A percentile compares a stretch with the other conserved stretches of the same genome.
Evolutionary conservation across 345 rosid genomes (phyloP).

Genomic region (Gossypium mustelinum): DNA sequence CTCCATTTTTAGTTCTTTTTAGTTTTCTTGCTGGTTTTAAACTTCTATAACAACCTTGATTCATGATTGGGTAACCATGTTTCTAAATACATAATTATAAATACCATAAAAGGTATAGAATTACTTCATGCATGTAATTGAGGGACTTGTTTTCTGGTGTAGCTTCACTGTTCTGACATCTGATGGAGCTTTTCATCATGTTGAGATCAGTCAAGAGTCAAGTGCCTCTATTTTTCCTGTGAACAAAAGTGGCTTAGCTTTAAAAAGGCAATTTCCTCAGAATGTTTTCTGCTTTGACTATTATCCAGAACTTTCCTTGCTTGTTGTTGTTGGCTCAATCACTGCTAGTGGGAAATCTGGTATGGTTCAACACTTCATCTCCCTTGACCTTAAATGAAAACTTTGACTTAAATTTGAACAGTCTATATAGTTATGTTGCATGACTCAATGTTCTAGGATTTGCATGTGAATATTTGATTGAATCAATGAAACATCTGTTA

Average conservation of each 20-base stretch:
- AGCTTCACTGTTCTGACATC: slow-evolving; percentile 57
- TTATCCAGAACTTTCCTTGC: slow-evolving; percentile 55
- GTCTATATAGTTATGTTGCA: neutral
- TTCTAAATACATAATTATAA: slow-evolving; percentile 1
- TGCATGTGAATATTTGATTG: neutral
- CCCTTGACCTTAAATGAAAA: slow-evolving; percentile 13
- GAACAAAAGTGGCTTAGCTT: slow-evolving; percentile 28
- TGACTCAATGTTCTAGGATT: neutral
- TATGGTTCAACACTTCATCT: slow-evolving; percentile 34
- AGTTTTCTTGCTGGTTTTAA: neutral
- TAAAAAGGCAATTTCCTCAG: slow-evolving; percentile 54
- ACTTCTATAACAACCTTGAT: slow-evolving; percentile 10
- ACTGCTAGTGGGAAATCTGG: slow-evolving; percentile 48
- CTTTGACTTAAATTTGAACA: neutral
- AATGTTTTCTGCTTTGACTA: slow-evolving; percentile 73
- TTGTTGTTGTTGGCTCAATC: slow-evolving; percentile 47
- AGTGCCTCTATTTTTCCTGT: slow-evolving; percentile 48
- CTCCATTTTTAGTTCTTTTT: neutral
- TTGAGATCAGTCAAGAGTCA: slow-evolving; percentile 65
- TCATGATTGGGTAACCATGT: slow-evolving; percentile 1
- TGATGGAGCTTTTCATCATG: slow-evolving; percentile 65
- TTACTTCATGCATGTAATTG: slow-evolving; percentile 14
- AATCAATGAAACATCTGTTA: neutral
- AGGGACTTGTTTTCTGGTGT: slow-evolving; percentile 50
- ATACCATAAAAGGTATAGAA: slow-evolving; percentile 1